Evolutionary conservation across 257 asterid genomes (phyloP), one percentile per base, ranked within the genome.

Genomic region (Nicotiana undulata): DNA sequence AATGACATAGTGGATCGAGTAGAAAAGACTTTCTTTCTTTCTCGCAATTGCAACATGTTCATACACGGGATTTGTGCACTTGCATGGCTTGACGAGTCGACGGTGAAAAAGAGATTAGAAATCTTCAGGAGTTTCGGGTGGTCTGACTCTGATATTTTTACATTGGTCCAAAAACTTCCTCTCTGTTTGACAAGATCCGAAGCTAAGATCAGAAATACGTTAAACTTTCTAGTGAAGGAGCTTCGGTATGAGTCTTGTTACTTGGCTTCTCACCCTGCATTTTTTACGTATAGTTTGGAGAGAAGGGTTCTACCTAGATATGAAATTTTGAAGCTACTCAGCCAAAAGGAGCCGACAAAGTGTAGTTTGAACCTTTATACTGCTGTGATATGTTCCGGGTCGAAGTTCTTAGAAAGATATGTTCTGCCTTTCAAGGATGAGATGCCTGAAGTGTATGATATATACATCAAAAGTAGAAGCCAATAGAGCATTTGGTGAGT

Each of bases 251-350:
- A 20, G 22, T 49, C 85, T 12, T 26, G 59, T 34, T 77, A 34
- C 63, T 20, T 77, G 77, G 75, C 65, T 51, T 24, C 26, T 22
- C 64, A 28, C 26, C 74, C 82, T 5, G 6, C 58, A 1, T 2
- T 77, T 51, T 66, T 82, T 6, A 51, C 6, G 11, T 22, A 28
- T 49, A 77, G 72, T 56, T 66, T 82, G 49, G 82, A 82, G 82
- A 82, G n/a, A 70, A 82, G 81, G 74, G 49, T 60, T 18, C 18
- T 53, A 12, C 85, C 82, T 4, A 82, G 85, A 65, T 37, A n/a
- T 66, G 63, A 40, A 44, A 60, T 82, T 29, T 9, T 67, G 72
- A 76, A 82, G 13, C 28, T 68, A 49, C 76, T 82, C 34, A 79
- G 56, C 13, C 29, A 77, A 31, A 55, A 55, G 66, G 31, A 75